Percentiles rank a stretch among this genome's conserved stretches.
Conservation (phyloP, 2,329 filamentous ascomycete species). For the Aspergillus glaucus region DNA sequence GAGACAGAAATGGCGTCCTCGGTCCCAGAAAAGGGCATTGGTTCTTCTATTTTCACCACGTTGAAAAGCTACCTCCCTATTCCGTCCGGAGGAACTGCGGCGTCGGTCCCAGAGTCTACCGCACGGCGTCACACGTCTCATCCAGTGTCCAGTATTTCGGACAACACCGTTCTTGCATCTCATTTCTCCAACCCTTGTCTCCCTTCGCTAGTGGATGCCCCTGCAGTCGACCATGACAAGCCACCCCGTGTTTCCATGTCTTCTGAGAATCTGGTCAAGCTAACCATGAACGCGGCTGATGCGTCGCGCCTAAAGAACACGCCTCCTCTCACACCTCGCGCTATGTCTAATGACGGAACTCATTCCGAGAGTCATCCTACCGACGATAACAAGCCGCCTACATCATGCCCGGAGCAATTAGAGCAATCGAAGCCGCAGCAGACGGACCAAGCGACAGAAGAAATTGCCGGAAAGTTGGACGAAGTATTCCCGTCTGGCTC, state of each 20-base stretch:
- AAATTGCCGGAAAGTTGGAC: conserved; percentile 31
- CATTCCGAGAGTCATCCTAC: conserved; percentile 27
- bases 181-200: conserved; percentile 64
- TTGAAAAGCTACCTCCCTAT: conserved; percentile 39
- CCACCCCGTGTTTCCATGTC: conserved; percentile 32
- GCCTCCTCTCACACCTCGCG: conserved; percentile 81
- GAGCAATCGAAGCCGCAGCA: conserved; percentile 10
- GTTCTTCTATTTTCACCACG: conserved; percentile 36
- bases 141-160: conserved; percentile 60
- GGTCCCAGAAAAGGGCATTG: conserved; percentile 31
- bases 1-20: conserved; percentile 34
- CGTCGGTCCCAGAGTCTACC: conserved; percentile 26
- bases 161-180: conserved; percentile 58
- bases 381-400: conserved; percentile 16
- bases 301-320: conserved; percentile 71
- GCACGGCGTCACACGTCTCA: conserved; percentile 42
- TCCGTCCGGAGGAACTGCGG: conserved; percentile 22
- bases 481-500: conserved; percentile 28
- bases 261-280: conserved; percentile 51
- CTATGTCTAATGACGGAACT: conserved; percentile 62
- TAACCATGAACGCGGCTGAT: conserved; percentile 71
- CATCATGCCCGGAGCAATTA: conserved; percentile 12
- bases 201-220: conserved; percentile 41
- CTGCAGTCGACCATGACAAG: conserved; percentile 45
- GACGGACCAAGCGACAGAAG: conserved; percentile 25